Evolutionary conservation across 208 protist genomes (phyloP).

Genomic region (Trypanosoma lewisi): DNA sequence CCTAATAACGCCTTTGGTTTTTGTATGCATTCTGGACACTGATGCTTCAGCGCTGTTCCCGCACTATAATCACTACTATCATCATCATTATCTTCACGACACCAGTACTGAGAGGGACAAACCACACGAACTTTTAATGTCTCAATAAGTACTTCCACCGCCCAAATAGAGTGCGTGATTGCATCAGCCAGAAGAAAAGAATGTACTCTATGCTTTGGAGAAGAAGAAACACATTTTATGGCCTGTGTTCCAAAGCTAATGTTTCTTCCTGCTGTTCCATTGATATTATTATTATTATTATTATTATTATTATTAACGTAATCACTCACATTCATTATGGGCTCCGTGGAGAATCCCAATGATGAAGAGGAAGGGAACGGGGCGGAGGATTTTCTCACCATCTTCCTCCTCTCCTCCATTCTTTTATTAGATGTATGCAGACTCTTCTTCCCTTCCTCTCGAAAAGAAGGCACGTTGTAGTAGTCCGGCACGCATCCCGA

Average conservation of each 20-base stretch:
- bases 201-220: slow-evolving; percentile 10
- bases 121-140: slow-evolving; percentile 24
- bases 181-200: slow-evolving; percentile 55
- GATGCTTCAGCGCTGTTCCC: background rate
- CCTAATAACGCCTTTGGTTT: slow-evolving; percentile 39
- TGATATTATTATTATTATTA: background rate
- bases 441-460: no score
- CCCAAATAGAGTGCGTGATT: slow-evolving; percentile 60
- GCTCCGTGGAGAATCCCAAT: no score
- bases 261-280: background rate
- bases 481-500: slow-evolving; percentile 27
- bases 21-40: background rate
- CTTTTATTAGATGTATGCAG: no score
- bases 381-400: no score
- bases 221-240: slow-evolving; percentile 1
- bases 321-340: no score
- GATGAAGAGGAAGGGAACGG: no score
- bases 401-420: no score
- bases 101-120: slow-evolving; percentile 15
- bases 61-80: background rate
- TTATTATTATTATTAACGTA: no score
- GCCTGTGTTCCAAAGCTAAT: slow-evolving; percentile 31
- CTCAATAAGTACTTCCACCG: slow-evolving; percentile 35
- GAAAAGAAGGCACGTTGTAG: background rate
- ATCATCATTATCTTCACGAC: background rate